Base-by-base conservation (phyloP, 2,329 filamentous ascomycete genomes). In the Berkeleyomyces basicola region DNA sequence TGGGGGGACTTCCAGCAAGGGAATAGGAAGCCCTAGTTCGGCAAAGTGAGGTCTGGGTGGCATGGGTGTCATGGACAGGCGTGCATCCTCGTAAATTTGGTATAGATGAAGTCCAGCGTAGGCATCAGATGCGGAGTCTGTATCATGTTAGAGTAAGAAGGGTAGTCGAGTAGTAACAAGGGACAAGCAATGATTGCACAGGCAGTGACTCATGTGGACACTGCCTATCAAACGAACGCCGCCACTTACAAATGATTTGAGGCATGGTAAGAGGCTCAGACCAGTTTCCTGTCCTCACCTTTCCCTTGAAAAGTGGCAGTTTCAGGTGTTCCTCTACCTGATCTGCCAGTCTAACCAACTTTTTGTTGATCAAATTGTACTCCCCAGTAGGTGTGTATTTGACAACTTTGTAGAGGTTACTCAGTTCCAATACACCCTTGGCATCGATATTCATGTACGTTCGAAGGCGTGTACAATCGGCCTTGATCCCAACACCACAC, bases 61-160 rank as follows among this genome's bases (percentile, higher is more conserved):
- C 2, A 75, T 79, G 1, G 90, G 90, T 10, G 81, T 73, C 65
- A 96, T 75, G 5, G 76, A 74, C 67, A 81, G 77, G 14, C 91
- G 79, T 68, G 86, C 82, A 59, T 80, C 74, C 63, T 96, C 85
- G 53, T 96, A 75, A 0, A 80, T 78, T 65, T 88, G 77, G 69
- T 83, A 95, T 1, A 96, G 75, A 63, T 88, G 85, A 9, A 87
- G 73, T 51, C 84, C 82, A 64, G 87, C 90, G 70, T 96, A 96
- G 0, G 89, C 86, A 71, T 95, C 90, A 0, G 88, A 85, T 10
- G 89, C 90, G 7, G 88, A 84, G 72, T 91, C 85, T 88, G 58
- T 31, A 31, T n/a, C 16, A 4, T n/a, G 47, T 46, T 49, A 62
- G 37, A 39, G 58, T 37, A 16, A 36, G 40, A 4, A 43, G 9